Base-by-base conservation (phyloP, 2,329 filamentous ascomycete genomes). In the Hirsutella rhossiliensis region DNA sequence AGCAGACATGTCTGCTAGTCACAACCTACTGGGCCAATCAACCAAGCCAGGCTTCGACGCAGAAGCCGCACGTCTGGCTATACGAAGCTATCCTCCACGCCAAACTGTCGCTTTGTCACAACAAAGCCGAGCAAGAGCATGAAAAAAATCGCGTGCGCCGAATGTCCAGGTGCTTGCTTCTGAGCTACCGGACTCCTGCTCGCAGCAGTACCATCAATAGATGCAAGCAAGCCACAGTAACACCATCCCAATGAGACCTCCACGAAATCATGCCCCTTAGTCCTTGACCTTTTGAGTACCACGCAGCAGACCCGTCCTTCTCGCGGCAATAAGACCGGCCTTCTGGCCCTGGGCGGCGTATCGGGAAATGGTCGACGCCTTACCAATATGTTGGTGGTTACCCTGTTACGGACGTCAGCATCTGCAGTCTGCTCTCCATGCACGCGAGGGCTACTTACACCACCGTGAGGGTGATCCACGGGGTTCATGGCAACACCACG, bases 401-500 rank as follows among this genome's bases (percentile, higher is more conserved):
- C 92, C 90, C 75, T 76, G 65, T 63, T 55, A 41, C 48, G 48
- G 45, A 52, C 61, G 68, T 78, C 65, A 77, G 71, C 52, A 52
- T 53, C 50, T 48, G 41, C 18, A n/a, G 11, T 17, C 23, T 30
- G 46, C 36, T 32, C 3, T 3, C 34, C 47, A 46, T 48, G 36
- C 12, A 28, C 6, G 17, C 38, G 5, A 45, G 40, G 41, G 41
- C 46, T 60, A 78, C 74, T 61, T 77, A 77, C 76, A 87, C 84
- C 85, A 86, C 86, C 86, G 83, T 92, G 86, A 72, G 86, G 86
- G 82, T 98, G 92, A 76, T 98, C 92, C 65, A 98, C 92, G 64
- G 92, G 92, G 79, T 98, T 98, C 92, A 98, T 98, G 74, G 92
- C 92, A 84, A 98, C 92, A 96, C 92, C 92, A 92, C 92, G 90